Percentiles rank a stretch among this genome's conserved stretches.
Evolutionary conservation across 139 green algal genomes (phyloP).

Genomic region (Picochlorum sp.): DNA sequence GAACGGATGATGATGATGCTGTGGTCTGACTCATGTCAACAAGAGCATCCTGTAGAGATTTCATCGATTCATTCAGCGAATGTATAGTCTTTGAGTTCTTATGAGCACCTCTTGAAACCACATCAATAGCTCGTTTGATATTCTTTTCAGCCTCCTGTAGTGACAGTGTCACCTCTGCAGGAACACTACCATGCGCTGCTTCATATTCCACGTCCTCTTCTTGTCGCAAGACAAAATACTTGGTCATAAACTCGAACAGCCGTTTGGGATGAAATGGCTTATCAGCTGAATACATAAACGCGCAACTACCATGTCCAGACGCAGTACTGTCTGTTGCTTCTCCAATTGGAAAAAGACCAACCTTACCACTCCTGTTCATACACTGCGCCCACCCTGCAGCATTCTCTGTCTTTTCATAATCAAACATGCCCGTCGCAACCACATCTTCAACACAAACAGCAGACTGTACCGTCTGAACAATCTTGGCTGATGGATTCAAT

Average conservation of each 20-base stretch:
- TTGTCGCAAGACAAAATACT: slow-evolving; percentile 29
- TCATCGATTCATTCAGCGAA: no score
- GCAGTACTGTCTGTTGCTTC: slow-evolving; percentile 22
- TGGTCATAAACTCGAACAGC: slow-evolving; percentile 46
- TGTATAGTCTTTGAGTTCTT: no score
- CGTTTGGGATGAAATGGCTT: slow-evolving; percentile 69
- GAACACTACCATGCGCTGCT: not conserved
- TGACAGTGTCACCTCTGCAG: not conserved
- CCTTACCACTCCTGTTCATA: slow-evolving; percentile 16
- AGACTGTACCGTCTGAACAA: slow-evolving; percentile 17
- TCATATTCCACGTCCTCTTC: slow-evolving; percentile 5
- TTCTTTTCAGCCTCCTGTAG: not conserved
- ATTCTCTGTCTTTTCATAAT: slow-evolving; percentile 42
- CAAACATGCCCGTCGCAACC: slow-evolving; percentile 52
- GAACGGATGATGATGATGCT: not conserved
- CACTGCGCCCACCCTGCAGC: slow-evolving; percentile 60
- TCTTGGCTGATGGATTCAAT: slow-evolving; percentile 47
- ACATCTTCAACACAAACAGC: slow-evolving; percentile 31
- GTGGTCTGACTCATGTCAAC: no score
- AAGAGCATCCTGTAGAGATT: no score
- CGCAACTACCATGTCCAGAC: slow-evolving; percentile 52
- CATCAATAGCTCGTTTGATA: no score
- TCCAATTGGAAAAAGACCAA: slow-evolving; percentile 55
- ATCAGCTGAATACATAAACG: slow-evolving; percentile 57
- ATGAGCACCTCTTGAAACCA: no score